Evolutionary conservation across 257 asterid genomes (phyloP).

Genomic region (Capsicum pubescens): DNA sequence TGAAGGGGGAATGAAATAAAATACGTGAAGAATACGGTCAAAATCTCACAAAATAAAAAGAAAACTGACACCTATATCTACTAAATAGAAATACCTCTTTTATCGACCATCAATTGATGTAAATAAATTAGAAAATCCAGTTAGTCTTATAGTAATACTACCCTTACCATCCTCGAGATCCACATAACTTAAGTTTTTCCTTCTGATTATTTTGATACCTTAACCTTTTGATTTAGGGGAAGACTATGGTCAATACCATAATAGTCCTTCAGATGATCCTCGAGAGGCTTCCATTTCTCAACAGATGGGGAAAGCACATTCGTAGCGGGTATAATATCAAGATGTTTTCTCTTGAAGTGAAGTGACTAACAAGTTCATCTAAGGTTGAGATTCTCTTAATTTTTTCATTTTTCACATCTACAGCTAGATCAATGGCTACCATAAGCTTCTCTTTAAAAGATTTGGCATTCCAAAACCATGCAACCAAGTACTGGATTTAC

Average conservation of each 20-base stretch:
- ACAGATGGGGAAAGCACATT: constrained; percentile 68
- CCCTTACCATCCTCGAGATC: no score
- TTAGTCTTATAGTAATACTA: no score
- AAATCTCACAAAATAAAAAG: background rate
- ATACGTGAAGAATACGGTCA: background rate
- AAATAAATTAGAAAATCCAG: no score
- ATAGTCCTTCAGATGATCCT: constrained; percentile 68
- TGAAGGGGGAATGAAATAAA: background rate
- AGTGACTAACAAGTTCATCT: constrained; percentile 90
- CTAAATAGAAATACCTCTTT: no score
- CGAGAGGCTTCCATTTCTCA: constrained; percentile 81
- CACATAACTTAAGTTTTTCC: no score
- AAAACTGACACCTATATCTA: constrained; percentile 28
- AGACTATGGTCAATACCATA: constrained; percentile 88
- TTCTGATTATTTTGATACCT: constrained; percentile 32
- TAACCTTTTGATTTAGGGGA: constrained; percentile 86
- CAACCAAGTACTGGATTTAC: constrained; percentile 80
- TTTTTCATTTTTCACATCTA: constrained; percentile 55
- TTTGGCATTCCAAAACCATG: constrained; percentile 81
- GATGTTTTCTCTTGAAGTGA: constrained; percentile 85
- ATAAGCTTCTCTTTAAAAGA: constrained; percentile 61
- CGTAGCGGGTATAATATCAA: constrained; percentile 82
- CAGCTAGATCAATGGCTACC: constrained; percentile 65
- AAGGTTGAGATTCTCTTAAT: constrained; percentile 60
- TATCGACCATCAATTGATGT: no score